Conservation (phyloP, 129 eudicot genomes). For the Artemisia argyi region DNA sequence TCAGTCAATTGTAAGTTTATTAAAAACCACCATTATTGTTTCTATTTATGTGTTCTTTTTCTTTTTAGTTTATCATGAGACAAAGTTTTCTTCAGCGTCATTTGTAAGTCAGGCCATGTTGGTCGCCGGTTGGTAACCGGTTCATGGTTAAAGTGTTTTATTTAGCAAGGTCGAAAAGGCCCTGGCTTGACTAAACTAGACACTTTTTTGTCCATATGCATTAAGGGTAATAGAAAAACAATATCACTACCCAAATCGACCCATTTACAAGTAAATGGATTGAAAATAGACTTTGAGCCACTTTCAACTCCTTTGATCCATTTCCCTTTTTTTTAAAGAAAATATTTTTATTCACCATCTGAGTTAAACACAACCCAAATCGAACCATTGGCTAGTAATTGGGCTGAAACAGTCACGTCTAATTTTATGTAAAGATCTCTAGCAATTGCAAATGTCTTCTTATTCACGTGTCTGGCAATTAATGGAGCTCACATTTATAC, state of each 20-base stretch:
- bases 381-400: neutral
- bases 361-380: neutral
- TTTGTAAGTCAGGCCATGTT: too few species aligned
- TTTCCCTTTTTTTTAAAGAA: too few species aligned
- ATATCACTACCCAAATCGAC: too few species aligned
- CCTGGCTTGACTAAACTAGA: too few species aligned
- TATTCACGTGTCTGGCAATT: slow-evolving; percentile 15
- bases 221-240: too few species aligned
- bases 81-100: too few species aligned
- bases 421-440: neutral
- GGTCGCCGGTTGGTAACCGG: neutral
- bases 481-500: slow-evolving; percentile 25
- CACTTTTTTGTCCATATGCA: too few species aligned
- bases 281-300: too few species aligned
- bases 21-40: neutral
- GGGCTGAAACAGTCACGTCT: neutral
- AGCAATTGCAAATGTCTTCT: slow-evolving; percentile 9
- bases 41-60: neutral
- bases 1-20: slow-evolving; percentile 77
- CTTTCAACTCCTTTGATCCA: too few species aligned
- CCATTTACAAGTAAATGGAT: too few species aligned
- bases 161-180: too few species aligned
- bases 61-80: neutral
- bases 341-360: too few species aligned
- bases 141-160: neutral